Conservation (phyloP, 106 monocot genomes). For the Dendrobium chrysotoxum region DNA sequence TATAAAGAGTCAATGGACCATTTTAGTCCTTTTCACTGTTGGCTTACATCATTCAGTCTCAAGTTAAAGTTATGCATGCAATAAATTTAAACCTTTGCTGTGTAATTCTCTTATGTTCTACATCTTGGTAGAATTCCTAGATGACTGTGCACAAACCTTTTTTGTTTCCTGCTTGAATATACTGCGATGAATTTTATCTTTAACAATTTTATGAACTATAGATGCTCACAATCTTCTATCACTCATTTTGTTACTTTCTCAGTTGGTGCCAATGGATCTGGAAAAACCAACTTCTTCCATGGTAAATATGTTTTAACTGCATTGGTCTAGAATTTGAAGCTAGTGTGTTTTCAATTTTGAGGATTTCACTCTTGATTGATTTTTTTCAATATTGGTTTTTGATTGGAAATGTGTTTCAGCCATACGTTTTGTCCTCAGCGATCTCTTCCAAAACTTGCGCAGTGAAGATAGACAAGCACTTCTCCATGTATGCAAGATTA, state of each 20-base stretch:
- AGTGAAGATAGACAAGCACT: constrained; percentile 87
- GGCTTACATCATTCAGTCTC: not conserved
- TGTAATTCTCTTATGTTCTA: not conserved
- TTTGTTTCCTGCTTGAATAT: not conserved
- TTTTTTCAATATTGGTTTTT: constrained; percentile 1
- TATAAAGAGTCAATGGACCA: no score
- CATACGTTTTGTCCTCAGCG: constrained; percentile 95
- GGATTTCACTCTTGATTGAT: constrained; percentile 3
- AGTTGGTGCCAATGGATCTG: constrained; percentile 99
- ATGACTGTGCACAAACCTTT: not conserved
- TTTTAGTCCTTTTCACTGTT: no score
- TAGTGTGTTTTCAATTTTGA: not conserved
- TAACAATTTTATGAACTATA: not conserved
- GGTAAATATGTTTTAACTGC: constrained; percentile 36
- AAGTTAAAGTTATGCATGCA: not conserved
- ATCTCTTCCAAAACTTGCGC: constrained; percentile 87
- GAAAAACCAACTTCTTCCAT: constrained; percentile 98
- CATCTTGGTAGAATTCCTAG: not conserved
- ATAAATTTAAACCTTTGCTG: not conserved
- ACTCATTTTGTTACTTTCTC: constrained; percentile 15
- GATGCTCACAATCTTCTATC: not conserved
- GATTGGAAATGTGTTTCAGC: constrained; percentile 36
- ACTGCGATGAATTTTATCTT: not conserved
- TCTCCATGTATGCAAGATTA: constrained; percentile 72
- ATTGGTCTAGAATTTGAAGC: not conserved